These are phyloP conservation scores for Eutrema heterophyllum DNA, from an alignment of 345 rosid genomes.

Conservation along the genomic window DNA sequence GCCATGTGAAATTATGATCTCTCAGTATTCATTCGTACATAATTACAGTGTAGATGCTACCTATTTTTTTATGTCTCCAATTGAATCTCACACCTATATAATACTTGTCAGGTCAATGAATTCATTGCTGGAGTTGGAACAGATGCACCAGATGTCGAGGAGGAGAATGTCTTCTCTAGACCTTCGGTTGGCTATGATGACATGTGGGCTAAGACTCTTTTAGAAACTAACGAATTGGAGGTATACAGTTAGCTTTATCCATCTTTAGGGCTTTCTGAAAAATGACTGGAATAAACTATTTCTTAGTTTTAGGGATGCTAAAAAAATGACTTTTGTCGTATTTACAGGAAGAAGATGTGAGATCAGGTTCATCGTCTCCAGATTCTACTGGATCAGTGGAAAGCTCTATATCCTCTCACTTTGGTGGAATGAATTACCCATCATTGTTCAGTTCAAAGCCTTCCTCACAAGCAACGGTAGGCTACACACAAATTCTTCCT, in stretches of 20 bases:
- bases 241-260: conserved; percentile 31
- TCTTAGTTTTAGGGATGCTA: conserved; percentile 9
- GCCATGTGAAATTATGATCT: neutral
- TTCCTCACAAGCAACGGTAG: conserved; percentile 63
- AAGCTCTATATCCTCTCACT: conserved; percentile 95
- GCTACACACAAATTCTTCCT: conserved; percentile 7
- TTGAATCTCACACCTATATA: conserved; percentile 17
- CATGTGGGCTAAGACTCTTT: conserved; percentile 98
- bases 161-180: conserved; percentile 78
- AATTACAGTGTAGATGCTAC: neutral
- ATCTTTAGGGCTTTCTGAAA: neutral
- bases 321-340: neutral
- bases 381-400: conserved; percentile 95
- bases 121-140: conserved; percentile 97
- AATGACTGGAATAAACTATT: neutral
- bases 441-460: conserved; percentile 92
- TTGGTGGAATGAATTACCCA: conserved; percentile 98
- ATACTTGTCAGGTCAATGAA: conserved; percentile 73
- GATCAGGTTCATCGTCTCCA: conserved; percentile 96
- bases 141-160: conserved; percentile 99
- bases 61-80: neutral
- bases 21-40: neutral
- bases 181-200: conserved; percentile 96
- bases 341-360: conserved; percentile 86
- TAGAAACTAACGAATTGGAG: conserved; percentile 82